Evolutionary conservation across 345 rosid species (phyloP).

Genomic region (Acer negundo): DNA sequence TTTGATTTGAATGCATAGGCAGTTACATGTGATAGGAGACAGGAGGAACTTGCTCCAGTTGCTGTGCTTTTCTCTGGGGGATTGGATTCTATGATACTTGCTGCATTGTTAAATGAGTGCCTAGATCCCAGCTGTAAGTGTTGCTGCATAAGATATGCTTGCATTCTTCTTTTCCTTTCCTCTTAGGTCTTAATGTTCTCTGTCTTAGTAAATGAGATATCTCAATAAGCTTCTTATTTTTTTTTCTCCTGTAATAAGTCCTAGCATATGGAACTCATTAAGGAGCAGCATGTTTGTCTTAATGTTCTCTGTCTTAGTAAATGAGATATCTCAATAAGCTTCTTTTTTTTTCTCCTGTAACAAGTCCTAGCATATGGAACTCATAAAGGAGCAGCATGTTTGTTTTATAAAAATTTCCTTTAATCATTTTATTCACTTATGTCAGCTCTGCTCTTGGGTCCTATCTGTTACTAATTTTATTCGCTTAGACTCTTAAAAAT

Average conservation of each 20-base stretch:
- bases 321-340: neutral
- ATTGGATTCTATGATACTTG: slow-evolving; percentile 93
- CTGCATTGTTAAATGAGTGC: slow-evolving; percentile 80
- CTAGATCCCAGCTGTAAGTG: slow-evolving; percentile 68
- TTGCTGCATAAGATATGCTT: slow-evolving; percentile 4
- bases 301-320: neutral
- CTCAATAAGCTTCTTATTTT: neutral
- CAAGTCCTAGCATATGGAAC: neutral
- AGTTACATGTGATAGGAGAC: slow-evolving; percentile 22
- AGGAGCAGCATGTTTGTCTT: neutral
- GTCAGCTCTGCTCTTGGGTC: neutral
- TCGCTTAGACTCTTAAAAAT: slow-evolving; percentile 12
- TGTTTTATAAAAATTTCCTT: neutral
- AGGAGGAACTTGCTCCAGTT: slow-evolving; percentile 56
- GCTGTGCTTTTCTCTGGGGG: slow-evolving; percentile 98
- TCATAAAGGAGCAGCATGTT: neutral
- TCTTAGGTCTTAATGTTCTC: neutral
- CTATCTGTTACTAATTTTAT: neutral
- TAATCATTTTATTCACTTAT: neutral
- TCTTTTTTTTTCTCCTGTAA: neutral
- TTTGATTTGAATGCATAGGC: slow-evolving; percentile 41
- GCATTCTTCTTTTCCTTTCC: slow-evolving; percentile 9
- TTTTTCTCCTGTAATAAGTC: neutral
- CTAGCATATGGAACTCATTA: neutral
- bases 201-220: neutral